Evolutionary conservation across 1,284 basidiomycete species (phyloP).

Genomic region (Tausonia pullulans): DNA sequence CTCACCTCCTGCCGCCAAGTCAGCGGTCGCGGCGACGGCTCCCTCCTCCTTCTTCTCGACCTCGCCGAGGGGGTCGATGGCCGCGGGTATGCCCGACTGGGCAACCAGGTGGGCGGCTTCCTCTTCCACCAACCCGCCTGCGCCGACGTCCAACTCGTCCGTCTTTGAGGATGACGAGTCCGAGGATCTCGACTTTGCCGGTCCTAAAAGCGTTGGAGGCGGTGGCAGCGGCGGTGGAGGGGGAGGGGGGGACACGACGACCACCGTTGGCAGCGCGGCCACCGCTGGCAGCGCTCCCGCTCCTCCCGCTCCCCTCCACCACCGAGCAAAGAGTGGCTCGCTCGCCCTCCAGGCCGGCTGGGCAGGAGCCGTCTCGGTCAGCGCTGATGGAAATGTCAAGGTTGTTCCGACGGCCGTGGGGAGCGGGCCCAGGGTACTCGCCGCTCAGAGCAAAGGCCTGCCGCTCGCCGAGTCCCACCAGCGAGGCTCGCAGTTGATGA

Average conservation of each 20-base stretch:
- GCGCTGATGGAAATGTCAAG: background rate
- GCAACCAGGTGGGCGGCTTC: background rate
- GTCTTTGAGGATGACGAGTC: constrained; percentile 1
- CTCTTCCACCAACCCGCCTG: background rate
- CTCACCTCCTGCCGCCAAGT: background rate
- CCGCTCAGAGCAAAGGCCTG: background rate
- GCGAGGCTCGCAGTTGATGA: background rate
- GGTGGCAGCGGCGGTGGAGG: too few relatives aligned
- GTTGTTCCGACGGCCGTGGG: background rate
- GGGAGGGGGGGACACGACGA: too few relatives aligned
- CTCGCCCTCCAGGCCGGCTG: too few relatives aligned
- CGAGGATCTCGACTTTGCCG: background rate
- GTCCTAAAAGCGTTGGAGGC: too few relatives aligned
- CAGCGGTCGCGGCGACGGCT: background rate
- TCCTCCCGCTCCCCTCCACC: too few relatives aligned
- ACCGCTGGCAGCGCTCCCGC: too few relatives aligned
- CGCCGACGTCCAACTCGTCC: too few relatives aligned
- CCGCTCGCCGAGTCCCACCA: too few relatives aligned
- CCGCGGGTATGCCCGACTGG: background rate
- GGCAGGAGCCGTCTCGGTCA: too few relatives aligned
- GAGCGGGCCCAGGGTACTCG: background rate
- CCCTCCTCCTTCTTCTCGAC: constrained; percentile 2
- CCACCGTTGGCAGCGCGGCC: too few relatives aligned
- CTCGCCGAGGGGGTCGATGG: background rate
- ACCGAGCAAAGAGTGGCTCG: too few relatives aligned